Conservation (phyloP, 768 basidiomycete genomes). For the Tulasnella sp. region DNA sequence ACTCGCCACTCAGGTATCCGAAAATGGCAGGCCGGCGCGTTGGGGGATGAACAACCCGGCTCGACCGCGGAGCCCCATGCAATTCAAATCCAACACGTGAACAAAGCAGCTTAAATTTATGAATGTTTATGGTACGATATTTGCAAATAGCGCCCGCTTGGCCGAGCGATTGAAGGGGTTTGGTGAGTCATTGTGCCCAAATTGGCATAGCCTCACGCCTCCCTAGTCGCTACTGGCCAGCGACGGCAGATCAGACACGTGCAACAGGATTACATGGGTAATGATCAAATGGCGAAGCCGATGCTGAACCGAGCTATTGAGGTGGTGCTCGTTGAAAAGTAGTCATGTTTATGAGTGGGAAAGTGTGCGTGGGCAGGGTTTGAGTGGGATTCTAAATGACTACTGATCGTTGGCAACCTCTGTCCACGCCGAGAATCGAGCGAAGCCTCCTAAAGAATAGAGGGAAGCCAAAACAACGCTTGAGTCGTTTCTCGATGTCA, state of each 20-base stretch:
- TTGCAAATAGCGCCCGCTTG: not conserved
- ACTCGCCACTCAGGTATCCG: not conserved
- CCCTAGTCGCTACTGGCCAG: not conserved
- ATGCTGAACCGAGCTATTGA: not conserved
- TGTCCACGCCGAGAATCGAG: not conserved
- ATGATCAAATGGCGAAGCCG: not conserved
- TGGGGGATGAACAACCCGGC: not conserved
- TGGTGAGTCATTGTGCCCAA: not conserved
- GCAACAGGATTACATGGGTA: not conserved
- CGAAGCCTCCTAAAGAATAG: not conserved
- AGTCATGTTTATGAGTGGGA: not conserved
- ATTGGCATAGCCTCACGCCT: not conserved
- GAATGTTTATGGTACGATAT: not conserved
- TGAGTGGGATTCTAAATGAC: not conserved
- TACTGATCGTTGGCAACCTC: not conserved
- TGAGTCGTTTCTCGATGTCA: not conserved
- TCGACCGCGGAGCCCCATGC: not conserved
- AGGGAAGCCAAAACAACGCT: not conserved
- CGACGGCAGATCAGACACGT: not conserved
- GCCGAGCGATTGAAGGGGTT: not conserved
- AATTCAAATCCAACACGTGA: not conserved
- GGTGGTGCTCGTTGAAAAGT: not conserved
- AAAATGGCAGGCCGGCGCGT: not conserved
- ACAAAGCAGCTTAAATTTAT: not conserved
- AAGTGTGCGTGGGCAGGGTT: not conserved